These are phyloP conservation scores for Diaporthe sp. DNA, from an alignment of 2,329 filamentous ascomycete species.

Conservation along the genomic window DNA sequence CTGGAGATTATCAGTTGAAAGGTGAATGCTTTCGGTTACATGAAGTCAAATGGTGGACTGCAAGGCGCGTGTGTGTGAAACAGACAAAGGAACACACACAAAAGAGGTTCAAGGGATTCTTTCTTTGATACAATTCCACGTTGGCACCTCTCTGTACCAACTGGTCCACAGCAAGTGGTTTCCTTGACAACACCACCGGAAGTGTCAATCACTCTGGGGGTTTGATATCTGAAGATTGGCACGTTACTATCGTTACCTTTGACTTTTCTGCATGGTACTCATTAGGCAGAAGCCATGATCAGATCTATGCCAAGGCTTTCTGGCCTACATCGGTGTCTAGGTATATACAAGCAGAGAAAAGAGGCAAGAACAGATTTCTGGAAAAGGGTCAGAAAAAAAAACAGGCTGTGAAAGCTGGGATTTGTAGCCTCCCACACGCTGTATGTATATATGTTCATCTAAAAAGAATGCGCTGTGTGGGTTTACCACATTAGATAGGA, in stretches of 20 bases:
- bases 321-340: not conserved
- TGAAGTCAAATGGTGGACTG: not conserved
- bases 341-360: constrained; percentile 2
- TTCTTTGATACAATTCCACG: not conserved
- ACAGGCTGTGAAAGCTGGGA: not conserved
- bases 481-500: not conserved
- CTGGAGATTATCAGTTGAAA: not conserved
- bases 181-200: not conserved
- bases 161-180: rapidly evolving
- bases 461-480: not conserved
- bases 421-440: not conserved
- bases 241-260: constrained; percentile 2
- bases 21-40: not conserved
- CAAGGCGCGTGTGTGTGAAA: too few species aligned
- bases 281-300: constrained; percentile 12
- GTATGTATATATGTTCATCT: not conserved
- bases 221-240: not conserved
- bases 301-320: not conserved
- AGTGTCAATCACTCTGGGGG: too few species aligned
- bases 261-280: not conserved
- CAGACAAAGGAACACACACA: not conserved
- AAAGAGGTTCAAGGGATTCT: not conserved
- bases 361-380: not conserved
- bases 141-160: too few species aligned
- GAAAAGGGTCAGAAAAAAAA: not conserved